These are phyloP conservation scores for Amphibolis antarctica DNA, from an alignment of 106 monocot genomes.

Conservation along the genomic window DNA sequence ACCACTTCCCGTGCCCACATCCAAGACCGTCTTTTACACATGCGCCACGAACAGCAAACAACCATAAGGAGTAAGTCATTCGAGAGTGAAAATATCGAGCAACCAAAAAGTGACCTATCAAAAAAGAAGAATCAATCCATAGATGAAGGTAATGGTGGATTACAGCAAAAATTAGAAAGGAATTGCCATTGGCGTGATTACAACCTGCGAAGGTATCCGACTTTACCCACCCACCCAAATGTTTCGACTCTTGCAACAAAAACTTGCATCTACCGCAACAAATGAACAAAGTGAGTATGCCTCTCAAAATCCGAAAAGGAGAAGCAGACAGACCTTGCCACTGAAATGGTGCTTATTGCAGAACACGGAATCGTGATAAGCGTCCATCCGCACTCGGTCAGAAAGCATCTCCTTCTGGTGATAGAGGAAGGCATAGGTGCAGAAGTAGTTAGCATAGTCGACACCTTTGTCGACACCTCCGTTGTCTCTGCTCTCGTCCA, in stretches of 20 bases:
- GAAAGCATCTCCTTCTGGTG: constrained; percentile 99
- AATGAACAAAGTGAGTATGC: too few species aligned
- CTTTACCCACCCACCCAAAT: too few species aligned
- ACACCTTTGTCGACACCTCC: constrained; percentile 80
- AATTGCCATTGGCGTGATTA: too few species aligned
- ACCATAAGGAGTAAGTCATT: not conserved
- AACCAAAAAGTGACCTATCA: too few species aligned
- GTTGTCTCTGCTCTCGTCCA: too few species aligned
- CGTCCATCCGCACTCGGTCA: constrained; percentile 93
- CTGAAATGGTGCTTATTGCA: constrained; percentile 69
- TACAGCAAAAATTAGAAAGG: too few species aligned
- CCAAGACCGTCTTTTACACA: constrained; percentile 51
- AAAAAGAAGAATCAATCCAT: too few species aligned
- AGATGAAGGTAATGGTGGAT: too few species aligned
- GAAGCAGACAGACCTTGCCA: constrained; percentile 55
- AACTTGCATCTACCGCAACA: too few species aligned
- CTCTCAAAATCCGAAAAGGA: too few species aligned
- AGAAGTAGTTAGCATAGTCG: constrained; percentile 98
- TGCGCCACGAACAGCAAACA: not conserved
- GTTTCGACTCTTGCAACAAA: too few species aligned
- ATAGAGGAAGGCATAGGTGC: constrained; percentile 86
- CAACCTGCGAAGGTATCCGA: too few species aligned
- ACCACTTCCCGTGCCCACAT: constrained; percentile 94
- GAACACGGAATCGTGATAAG: constrained; percentile 80
- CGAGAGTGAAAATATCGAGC: not conserved